A percentile compares a stretch with the other conserved stretches of the same genome.
phyloP scores from a whole-genome alignment of 1,139 yeast species.

The Neolecta irregularis region DNA sequence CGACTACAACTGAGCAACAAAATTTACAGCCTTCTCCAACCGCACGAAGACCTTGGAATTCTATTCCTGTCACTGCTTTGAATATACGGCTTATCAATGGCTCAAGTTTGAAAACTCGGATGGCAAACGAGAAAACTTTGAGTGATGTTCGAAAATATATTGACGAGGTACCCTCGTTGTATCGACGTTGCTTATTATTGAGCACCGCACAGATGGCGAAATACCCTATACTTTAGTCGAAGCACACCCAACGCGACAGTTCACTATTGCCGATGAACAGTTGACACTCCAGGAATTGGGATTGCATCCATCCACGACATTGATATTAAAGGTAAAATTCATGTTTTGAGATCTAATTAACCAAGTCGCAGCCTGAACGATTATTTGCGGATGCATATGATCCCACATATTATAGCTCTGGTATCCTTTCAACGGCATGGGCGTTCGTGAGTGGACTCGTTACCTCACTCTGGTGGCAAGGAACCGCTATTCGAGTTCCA shows the following conservation, averaged over 20 bases:
- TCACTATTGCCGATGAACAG: conserved; percentile 33
- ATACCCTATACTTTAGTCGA: conserved; percentile 35
- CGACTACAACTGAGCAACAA: conserved; percentile 1
- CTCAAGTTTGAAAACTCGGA: conserved; percentile 32
- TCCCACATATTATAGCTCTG: conserved; percentile 17
- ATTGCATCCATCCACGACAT: conserved; percentile 49
- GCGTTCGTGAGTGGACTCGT: conserved; percentile 12
- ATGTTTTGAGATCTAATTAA: conserved; percentile 22
- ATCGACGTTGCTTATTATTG: neutral
- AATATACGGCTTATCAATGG: conserved; percentile 45
- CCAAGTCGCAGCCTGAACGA: conserved; percentile 9
- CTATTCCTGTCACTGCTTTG: conserved; percentile 17
- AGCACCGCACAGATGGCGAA: conserved; percentile 33
- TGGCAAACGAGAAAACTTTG: conserved; percentile 31
- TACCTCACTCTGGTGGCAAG: neutral
- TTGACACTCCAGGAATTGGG: conserved; percentile 33
- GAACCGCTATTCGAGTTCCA: neutral
- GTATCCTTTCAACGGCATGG: conserved; percentile 22
- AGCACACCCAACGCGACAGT: conserved; percentile 32
- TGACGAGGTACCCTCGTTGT: conserved; percentile 22
- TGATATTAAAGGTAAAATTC: conserved; percentile 41
- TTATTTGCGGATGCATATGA: conserved; percentile 16
- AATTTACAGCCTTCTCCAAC: conserved; percentile 6
- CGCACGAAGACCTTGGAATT: conserved; percentile 24
- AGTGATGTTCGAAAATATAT: conserved; percentile 49